A percentile compares a stretch with the other conserved stretches of the same genome.
Evolutionary conservation across 2,329 filamentous ascomycete species (phyloP).

Genomic region (Talaromyces islandicus): DNA sequence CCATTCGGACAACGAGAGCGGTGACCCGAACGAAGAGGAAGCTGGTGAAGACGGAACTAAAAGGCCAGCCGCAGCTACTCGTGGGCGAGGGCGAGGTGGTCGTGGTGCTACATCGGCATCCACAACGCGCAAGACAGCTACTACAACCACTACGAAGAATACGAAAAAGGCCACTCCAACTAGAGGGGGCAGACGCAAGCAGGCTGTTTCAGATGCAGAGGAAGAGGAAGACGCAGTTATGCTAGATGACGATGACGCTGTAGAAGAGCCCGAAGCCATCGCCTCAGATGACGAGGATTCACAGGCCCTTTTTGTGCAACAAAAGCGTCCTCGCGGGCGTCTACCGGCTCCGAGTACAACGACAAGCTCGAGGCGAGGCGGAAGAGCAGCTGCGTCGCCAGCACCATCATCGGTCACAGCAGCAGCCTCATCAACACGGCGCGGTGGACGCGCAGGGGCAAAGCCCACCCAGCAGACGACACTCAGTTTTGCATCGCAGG

Average conservation of each 20-base stretch:
- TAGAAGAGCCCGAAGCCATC: constrained; percentile 15
- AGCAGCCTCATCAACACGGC: constrained; percentile 21
- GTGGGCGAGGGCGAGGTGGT: constrained; percentile 43
- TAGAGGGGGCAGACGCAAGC: constrained; percentile 22
- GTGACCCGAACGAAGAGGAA: constrained; percentile 40
- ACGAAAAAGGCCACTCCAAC: constrained; percentile 25
- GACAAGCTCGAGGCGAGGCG: constrained; percentile 18
- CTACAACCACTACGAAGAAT: constrained; percentile 30
- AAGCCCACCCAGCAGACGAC: constrained; percentile 33
- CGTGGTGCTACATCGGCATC: constrained; percentile 38
- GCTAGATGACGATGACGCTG: constrained; percentile 29
- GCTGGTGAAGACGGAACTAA: constrained; percentile 43
- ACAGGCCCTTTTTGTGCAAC: constrained; percentile 38
- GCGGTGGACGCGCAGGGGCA: constrained; percentile 16
- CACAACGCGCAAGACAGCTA: constrained; percentile 22
- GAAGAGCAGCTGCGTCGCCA: constrained; percentile 24
- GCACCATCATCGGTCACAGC: constrained; percentile 29
- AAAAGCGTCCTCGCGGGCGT: constrained; percentile 19
- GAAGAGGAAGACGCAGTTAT: constrained; percentile 33
- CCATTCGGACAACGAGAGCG: constrained; percentile 46
- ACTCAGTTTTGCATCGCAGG: constrained; percentile 37
- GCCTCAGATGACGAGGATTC: constrained; percentile 22
- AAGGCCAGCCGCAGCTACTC: constrained; percentile 28
- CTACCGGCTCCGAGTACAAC: constrained; percentile 17
- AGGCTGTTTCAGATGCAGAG: constrained; percentile 30